Base-by-base conservation (phyloP, 106 monocot species). In the Dioscorea dumetorum region DNA sequence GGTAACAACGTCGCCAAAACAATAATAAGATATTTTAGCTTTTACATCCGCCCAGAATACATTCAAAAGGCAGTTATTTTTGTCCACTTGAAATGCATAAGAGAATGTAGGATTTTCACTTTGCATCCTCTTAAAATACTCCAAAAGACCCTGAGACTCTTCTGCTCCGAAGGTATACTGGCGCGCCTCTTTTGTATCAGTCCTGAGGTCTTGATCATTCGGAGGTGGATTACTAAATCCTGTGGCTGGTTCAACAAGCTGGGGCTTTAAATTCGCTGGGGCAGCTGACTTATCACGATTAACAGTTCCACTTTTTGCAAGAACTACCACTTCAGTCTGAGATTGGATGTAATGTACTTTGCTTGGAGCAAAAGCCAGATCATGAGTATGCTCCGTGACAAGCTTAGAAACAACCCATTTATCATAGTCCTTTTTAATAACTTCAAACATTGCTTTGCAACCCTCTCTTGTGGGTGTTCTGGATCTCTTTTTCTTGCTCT, bases 361-460 rank as follows among this genome's bases (percentile, higher is more conserved):
- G 73, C 82, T 88, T 57, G 85, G 85, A 71, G 78, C 81, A 48
- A 84, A 22, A 4, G 77, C 85, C 64, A 95, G 77, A 33, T 88
- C 79, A 82, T 95, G 95, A 49, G 88, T 88, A 64, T 95, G 95
- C 33, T 91, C 95, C 19, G 76, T 70, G 8, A 88, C 79, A 79
- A 95, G 88, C 68, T 95, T 95, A 49, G 95, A 91, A 74, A 91
- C 88, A 50, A 91, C 74, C 95, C 95, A 95, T 70, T 82, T 85
- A 48, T 88, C 88, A 73, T 73, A 86, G 22, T 95, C 95, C 64
- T 95, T 95, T 57, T 77, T 85, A 24, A 95, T 79, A 15, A 95
- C 86, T 77, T 95, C 95, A 69, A 95, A 88, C 95, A 95, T 83
- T 13, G 95, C 95, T 66, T 91, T 88, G 71, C 95, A 95, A 21